These are phyloP conservation scores for Hypocrella siamensis DNA, from an alignment of 2,329 filamentous ascomycete genomes.

Conservation along the genomic window DNA sequence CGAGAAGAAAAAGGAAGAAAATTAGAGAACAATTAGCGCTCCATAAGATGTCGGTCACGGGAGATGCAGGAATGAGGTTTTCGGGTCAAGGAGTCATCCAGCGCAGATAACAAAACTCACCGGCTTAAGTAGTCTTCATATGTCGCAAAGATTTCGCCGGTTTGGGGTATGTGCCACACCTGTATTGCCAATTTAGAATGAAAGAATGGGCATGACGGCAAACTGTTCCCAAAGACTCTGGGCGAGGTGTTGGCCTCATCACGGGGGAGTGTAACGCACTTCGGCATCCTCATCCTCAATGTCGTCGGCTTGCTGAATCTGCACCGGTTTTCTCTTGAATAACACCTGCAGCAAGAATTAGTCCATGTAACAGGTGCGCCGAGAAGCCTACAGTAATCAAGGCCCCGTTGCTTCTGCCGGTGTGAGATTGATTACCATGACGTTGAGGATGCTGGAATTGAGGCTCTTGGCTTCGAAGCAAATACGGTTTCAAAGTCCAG, in stretches of 20 bases:
- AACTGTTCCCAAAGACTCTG: too few relatives aligned
- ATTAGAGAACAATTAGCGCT: too few relatives aligned
- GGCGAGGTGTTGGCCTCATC: constrained; percentile 1
- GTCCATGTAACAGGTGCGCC: background rate
- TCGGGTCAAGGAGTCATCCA: background rate
- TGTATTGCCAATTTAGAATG: constrained; percentile 19
- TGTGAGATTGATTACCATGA: constrained; percentile 5
- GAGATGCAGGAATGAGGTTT: too few relatives aligned
- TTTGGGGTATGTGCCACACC: constrained; percentile 87
- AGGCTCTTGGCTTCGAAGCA: too few relatives aligned
- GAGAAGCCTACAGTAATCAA: background rate
- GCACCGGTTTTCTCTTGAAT: constrained; percentile 90
- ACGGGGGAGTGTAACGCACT: constrained; percentile 32
- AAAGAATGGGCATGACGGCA: background rate
- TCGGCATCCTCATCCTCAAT: constrained; percentile 72
- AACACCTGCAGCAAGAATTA: constrained; percentile 48
- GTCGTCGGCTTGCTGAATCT: constrained; percentile 55
- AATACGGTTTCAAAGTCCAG: too few relatives aligned
- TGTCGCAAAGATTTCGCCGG: constrained; percentile 73
- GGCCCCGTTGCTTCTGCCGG: background rate
- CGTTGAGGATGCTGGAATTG: too few relatives aligned
- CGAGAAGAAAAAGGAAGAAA: constrained; percentile 7
- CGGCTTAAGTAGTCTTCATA: constrained; percentile 80
- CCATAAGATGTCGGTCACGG: too few relatives aligned
- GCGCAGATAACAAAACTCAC: constrained; percentile 34